Percentiles rank a stretch among this genome's conserved stretches.
Conservation (phyloP, 2,329 filamentous ascomycete species). For the Ceratocystis albifundus region DNA sequence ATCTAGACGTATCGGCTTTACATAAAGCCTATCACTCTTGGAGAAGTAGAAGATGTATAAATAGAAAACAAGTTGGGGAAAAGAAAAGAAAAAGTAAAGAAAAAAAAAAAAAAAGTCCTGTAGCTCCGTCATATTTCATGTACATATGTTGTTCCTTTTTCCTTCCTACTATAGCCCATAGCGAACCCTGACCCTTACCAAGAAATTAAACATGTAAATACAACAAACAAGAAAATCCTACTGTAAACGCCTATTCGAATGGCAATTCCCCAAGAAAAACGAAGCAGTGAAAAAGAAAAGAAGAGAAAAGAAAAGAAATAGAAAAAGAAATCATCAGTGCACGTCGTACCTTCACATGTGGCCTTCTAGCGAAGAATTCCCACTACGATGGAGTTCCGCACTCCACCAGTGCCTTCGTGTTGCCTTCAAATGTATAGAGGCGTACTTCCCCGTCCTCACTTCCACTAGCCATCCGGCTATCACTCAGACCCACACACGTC, state of each 20-base stretch:
- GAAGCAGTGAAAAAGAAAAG: background rate
- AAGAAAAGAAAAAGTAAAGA: background rate
- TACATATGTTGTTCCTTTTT: background rate
- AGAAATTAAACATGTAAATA: constrained; percentile 5
- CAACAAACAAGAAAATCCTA: constrained; percentile 10
- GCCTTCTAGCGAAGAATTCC: too few relatives aligned
- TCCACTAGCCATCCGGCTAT: constrained; percentile 78
- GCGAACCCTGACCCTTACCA: background rate
- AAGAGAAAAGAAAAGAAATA: too few relatives aligned
- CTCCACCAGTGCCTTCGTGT: constrained; percentile 36
- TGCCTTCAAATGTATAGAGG: constrained; percentile 62
- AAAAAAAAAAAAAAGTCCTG: constrained; percentile 7
- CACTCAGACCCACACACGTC: constrained; percentile 83
- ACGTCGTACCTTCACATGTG: background rate
- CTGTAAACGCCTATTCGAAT: background rate
- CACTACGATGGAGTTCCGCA: constrained; percentile 40
- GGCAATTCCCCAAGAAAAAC: background rate
- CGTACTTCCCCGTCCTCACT: constrained; percentile 88
- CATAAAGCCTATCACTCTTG: too few relatives aligned
- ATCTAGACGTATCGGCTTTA: too few relatives aligned
- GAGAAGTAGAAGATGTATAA: background rate
- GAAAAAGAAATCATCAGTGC: background rate
- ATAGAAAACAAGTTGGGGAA: background rate
- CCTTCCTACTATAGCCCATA: background rate
- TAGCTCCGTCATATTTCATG: constrained; percentile 8